Percentiles rank a stretch among this genome's conserved stretches.
Evolutionary conservation across 306 rosid genomes (phyloP).

Genomic region (Dicorynia guianensis): DNA sequence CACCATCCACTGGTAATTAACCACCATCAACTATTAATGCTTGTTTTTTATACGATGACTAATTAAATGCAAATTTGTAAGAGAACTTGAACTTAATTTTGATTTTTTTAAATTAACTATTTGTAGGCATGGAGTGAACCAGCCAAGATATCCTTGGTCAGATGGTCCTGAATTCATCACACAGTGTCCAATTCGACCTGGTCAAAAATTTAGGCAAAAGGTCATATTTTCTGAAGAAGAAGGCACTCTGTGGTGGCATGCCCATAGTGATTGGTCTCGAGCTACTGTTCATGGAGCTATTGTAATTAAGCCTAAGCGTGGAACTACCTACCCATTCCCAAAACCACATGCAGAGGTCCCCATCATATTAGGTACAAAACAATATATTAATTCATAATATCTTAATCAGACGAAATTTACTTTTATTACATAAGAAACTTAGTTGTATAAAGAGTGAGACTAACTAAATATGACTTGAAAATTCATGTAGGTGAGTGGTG

Average conservation of each 20-base stretch:
- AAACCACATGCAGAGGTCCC: slow-evolving; percentile 46
- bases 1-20: slow-evolving; percentile 57
- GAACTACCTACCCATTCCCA: slow-evolving; percentile 55
- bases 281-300: slow-evolving; percentile 65
- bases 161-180: slow-evolving; percentile 61
- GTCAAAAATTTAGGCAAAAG: slow-evolving; percentile 43
- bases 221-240: slow-evolving; percentile 46
- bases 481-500: slow-evolving; percentile 38
- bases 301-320: slow-evolving; percentile 47
- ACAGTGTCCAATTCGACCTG: slow-evolving; percentile 54
- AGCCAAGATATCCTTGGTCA: slow-evolving; percentile 56
- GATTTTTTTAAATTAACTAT: neutral
- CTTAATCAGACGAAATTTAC: too few species aligned
- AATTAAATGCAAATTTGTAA: too few species aligned
- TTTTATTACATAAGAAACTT: too few species aligned
- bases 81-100: too few species aligned
- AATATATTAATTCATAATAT: too few species aligned
- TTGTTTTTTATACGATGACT: too few species aligned
- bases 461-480: neutral
- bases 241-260: slow-evolving; percentile 46
- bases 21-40: too few species aligned
- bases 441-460: too few species aligned
- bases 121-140: slow-evolving; percentile 60
- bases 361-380: slow-evolving; percentile 50
- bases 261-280: slow-evolving; percentile 45